phyloP scores from a whole-genome alignment of 83 land plant species.

The Thuja plicata region DNA sequence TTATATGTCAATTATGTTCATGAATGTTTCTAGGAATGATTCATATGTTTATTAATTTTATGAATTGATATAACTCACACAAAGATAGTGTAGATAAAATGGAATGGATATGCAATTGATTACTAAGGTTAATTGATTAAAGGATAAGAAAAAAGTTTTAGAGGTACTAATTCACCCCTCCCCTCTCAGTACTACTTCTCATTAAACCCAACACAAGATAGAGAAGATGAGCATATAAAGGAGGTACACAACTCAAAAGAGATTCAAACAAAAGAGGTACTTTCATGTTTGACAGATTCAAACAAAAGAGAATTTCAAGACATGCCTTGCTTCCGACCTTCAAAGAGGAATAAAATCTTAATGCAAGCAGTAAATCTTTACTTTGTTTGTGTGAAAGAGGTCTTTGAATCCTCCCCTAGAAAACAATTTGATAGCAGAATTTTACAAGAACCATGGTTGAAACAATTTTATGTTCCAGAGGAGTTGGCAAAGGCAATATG shows the following conservation, averaged over 20 bases:
- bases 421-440: background rate
- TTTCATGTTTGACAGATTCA: constrained; percentile 4
- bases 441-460: background rate
- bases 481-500: constrained; percentile 4
- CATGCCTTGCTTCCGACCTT: background rate
- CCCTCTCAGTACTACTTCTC: no score
- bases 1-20: no score
- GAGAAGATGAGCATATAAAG: constrained; percentile 1
- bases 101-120: no score
- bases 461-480: constrained; percentile 4
- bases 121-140: no score
- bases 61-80: no score
- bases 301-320: background rate
- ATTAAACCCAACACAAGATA: no score
- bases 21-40: no score
- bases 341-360: constrained; percentile 6
- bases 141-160: no score
- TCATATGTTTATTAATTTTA: no score
- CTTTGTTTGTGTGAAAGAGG: constrained; percentile 10
- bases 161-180: background rate
- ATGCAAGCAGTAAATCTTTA: background rate
- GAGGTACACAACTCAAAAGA: background rate
- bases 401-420: constrained; percentile 4
- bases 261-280: no score
- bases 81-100: no score